These are phyloP conservation scores for Phytophthora colocasiae DNA, from an alignment of 352 stramenopile genomes.

Conservation along the genomic window DNA sequence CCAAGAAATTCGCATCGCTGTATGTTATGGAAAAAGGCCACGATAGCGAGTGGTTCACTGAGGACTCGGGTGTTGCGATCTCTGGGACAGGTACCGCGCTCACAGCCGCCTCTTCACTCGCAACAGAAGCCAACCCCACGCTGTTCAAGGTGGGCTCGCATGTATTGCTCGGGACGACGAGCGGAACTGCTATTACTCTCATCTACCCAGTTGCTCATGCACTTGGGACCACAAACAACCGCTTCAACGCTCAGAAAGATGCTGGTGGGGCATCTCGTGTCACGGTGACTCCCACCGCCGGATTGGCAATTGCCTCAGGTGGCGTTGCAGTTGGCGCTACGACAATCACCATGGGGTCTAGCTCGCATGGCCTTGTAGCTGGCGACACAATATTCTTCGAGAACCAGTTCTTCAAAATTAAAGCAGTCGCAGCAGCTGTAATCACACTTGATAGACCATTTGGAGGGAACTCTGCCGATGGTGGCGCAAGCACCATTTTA, in stretches of 20 bases:
- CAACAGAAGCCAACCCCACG: too few relatives aligned
- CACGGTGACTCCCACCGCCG: background rate
- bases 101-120: too few relatives aligned
- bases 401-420: conserved; percentile 65
- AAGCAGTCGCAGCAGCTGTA: background rate
- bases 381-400: conserved; percentile 62
- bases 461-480: conserved; percentile 38
- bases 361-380: too few relatives aligned
- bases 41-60: conserved; percentile 68
- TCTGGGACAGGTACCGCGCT: too few relatives aligned
- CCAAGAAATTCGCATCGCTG: conserved; percentile 25
- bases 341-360: too few relatives aligned
- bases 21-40: conserved; percentile 52
- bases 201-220: too few relatives aligned
- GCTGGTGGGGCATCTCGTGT: too few relatives aligned
- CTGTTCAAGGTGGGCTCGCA: conserved; percentile 38
- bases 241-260: conserved; percentile 29
- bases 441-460: conserved; percentile 58
- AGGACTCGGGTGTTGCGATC: too few relatives aligned
- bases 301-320: too few relatives aligned
- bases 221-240: background rate
- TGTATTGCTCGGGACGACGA: too few relatives aligned
- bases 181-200: too few relatives aligned
- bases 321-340: conserved; percentile 19
- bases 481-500: conserved; percentile 6